These are phyloP conservation scores for Ephemerocybe angulata DNA, from an alignment of 768 basidiomycete species.

Conservation along the genomic window DNA sequence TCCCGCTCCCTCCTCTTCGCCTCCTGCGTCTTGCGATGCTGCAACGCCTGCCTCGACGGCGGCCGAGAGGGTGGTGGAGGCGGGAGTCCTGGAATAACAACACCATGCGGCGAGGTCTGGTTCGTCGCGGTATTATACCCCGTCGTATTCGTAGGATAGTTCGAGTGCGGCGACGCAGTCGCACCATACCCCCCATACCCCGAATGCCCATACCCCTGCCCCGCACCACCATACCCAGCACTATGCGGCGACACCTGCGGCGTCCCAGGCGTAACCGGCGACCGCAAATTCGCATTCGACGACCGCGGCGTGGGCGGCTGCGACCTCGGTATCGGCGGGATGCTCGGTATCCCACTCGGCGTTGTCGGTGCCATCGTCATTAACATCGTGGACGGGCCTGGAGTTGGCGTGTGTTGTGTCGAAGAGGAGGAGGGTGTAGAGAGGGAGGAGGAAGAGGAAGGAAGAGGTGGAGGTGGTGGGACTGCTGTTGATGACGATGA, in stretches of 20 bases:
- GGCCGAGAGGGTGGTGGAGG: constrained; percentile 4
- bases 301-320: not conserved
- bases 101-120: not conserved
- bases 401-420: no score
- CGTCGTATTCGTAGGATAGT: not conserved
- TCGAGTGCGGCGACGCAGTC: not conserved
- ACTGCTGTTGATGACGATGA: no score
- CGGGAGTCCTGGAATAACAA: not conserved
- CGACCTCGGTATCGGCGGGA: not conserved
- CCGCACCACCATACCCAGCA: not conserved
- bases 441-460: no score
- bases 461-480: no score
- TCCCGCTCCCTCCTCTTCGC: constrained; percentile 2
- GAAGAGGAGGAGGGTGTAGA: no score
- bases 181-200: not conserved
- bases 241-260: not conserved
- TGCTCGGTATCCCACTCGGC: no score
- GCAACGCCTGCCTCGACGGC: constrained; percentile 4
- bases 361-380: no score
- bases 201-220: not conserved
- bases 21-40: constrained; percentile 7
- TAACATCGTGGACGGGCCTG: no score
- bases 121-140: not conserved
- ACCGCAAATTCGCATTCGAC: not conserved
- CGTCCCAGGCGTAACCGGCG: not conserved